Base-by-base conservation (phyloP, 2,329 filamentous ascomycete genomes). In the Simplicillium sp. region DNA sequence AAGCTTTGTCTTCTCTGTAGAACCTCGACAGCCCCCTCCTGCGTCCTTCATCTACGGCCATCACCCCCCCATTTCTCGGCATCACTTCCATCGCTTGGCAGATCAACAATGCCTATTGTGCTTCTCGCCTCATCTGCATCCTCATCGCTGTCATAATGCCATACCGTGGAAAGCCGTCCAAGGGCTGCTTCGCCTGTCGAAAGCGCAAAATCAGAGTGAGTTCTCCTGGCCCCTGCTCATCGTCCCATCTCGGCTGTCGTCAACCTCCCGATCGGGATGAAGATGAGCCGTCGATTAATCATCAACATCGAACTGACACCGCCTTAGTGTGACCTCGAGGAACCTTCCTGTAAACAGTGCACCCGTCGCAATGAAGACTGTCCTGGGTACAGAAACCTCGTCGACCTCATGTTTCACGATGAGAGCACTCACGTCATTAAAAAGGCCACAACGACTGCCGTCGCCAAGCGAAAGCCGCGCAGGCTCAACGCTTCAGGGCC, bases 331-430 rank as follows among this genome's bases (percentile, higher is more conserved):
- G 73, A 77, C 48, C 68, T 74, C 51, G 61, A 56, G 42, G 63
- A 66, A 36, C 68, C 68, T 9, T 62, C 65, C 36, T 77, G 73
- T 43, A 70, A 70, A 37, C 73, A 77, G 53, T 77, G 73, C 51
- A 62, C 65, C 38, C 73, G 73, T 50, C 66, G 70, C 34, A 62
- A 69, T 43, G 62, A 70, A 39, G 44, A 56, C 55, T 77, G 73
- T 44, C 72, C 73, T 28, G 73, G 73, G 41, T 77, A 77, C 48
- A 61, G 73, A 34, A 71, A 73, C 46, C 59, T 70, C 37, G 65
- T 73, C 33, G 73, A 77, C 47, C 62, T 77, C 45, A 74, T 77
- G 62, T 77, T 77, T 48, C 67, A 73, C 34, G 70, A 77, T 49
- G 70, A 77, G 53, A 77, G 69, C 46, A 66, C 64, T 28, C 70